Evolutionary conservation across 208 protist genomes (phyloP).

Genomic region (Crithidia thermophila): DNA sequence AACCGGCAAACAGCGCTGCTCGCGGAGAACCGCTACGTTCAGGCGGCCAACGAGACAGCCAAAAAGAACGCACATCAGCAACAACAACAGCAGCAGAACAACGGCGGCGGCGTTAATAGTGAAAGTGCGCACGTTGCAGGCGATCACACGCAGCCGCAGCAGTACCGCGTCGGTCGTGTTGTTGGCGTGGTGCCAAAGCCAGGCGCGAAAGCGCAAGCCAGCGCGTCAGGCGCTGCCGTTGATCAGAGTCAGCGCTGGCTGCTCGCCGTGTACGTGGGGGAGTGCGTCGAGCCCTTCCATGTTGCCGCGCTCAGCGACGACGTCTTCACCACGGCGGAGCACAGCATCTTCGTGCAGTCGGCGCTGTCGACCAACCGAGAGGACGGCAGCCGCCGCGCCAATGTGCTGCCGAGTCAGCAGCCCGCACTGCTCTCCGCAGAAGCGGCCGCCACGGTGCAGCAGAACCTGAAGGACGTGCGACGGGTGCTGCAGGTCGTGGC

Average conservation of each 20-base stretch:
- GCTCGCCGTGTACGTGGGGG: conserved; percentile 69
- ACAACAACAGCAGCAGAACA: conserved; percentile 4
- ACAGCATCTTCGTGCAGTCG: conserved; percentile 67
- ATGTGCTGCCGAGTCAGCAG: conserved; percentile 31
- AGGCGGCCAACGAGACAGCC: conserved; percentile 10
- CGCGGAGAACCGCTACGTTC: conserved; percentile 54
- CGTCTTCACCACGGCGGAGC: conserved; percentile 53
- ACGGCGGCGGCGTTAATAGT: no score
- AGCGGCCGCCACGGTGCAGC: conserved; percentile 43
- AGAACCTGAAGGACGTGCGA: conserved; percentile 46
- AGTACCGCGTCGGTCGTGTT: conserved; percentile 61
- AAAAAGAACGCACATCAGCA: conserved; percentile 16
- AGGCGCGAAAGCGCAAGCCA: neutral
- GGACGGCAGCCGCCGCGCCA: conserved; percentile 12
- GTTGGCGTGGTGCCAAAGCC: conserved; percentile 61
- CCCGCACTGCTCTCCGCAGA: conserved; percentile 37
- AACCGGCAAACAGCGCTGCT: conserved; percentile 49
- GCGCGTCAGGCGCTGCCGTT: neutral
- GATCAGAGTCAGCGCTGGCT: conserved; percentile 50
- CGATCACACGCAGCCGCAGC: conserved; percentile 11
- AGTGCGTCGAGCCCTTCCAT: conserved; percentile 55
- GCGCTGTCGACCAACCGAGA: conserved; percentile 37
- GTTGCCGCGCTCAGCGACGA: conserved; percentile 59
- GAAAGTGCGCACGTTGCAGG: neutral
- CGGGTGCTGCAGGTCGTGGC: conserved; percentile 31